These are phyloP conservation scores for Globisporangium perplexum DNA, from an alignment of 352 stramenopile genomes.

Conservation along the genomic window DNA sequence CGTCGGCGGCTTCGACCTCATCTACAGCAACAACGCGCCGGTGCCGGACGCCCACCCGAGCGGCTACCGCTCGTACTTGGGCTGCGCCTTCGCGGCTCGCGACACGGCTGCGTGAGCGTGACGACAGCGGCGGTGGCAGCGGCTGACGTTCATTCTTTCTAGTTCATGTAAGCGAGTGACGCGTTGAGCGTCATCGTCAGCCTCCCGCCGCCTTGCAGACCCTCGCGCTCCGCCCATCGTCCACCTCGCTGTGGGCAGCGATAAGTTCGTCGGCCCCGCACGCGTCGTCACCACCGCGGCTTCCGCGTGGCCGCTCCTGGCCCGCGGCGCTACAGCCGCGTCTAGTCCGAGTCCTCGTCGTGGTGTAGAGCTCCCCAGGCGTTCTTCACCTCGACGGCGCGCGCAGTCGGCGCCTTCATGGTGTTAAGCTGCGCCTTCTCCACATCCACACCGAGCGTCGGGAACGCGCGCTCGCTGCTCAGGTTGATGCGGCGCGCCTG, in stretches of 20 bases:
- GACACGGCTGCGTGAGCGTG: conserved; percentile 12
- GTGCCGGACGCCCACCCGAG: conserved; percentile 29
- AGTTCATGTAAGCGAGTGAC: too few species aligned
- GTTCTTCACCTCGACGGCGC: conserved; percentile 70
- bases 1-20: conserved; percentile 69
- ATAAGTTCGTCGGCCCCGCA: neutral
- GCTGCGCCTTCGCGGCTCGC: conserved; percentile 39
- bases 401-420: conserved; percentile 59
- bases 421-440: conserved; percentile 41
- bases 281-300: neutral
- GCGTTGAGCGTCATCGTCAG: too few species aligned
- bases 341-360: conserved; percentile 55
- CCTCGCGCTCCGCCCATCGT: too few species aligned
- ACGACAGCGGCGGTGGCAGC: conserved; percentile 6
- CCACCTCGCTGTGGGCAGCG: too few species aligned
- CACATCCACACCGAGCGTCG: conserved; percentile 55
- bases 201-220: too few species aligned
- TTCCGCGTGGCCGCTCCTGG: too few species aligned
- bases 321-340: too few species aligned
- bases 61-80: conserved; percentile 58
- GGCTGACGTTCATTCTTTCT: neutral
- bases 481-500: conserved; percentile 51
- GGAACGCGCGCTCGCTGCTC: conserved; percentile 71
- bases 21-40: conserved; percentile 44
- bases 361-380: conserved; percentile 62